Evolutionary conservation across 768 basidiomycete genomes (phyloP).

Genomic region (Mycena galericulata): DNA sequence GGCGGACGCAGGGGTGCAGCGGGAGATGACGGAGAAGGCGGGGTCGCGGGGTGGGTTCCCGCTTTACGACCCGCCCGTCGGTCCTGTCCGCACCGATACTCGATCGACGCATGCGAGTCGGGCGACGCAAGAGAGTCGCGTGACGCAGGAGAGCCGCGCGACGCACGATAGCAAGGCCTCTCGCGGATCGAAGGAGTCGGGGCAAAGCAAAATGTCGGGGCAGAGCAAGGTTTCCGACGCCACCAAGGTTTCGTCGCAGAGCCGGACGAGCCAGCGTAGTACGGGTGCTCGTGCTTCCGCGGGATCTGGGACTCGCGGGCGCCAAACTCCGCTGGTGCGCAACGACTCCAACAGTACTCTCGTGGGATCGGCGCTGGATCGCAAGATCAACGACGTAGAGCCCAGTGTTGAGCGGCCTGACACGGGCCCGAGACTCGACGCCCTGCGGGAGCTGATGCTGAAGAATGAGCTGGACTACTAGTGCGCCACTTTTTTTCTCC

Average conservation of each 20-base stretch:
- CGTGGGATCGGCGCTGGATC: constrained; percentile 78
- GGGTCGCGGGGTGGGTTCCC: constrained; percentile 45
- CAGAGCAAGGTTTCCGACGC: constrained; percentile 46
- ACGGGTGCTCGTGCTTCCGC: constrained; percentile 41
- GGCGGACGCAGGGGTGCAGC: constrained; percentile 43
- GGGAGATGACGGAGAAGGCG: constrained; percentile 44
- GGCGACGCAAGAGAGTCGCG: constrained; percentile 31
- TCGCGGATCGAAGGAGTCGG: constrained; percentile 38
- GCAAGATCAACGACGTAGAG: constrained; percentile 76
- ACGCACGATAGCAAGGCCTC: constrained; percentile 18
- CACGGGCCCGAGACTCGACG: constrained; percentile 69
- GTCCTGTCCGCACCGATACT: constrained; percentile 51
- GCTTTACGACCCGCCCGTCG: constrained; percentile 53
- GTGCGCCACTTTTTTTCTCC: constrained; percentile 56
- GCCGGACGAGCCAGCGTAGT: constrained; percentile 37
- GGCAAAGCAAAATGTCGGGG: constrained; percentile 35
- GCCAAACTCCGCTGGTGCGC: constrained; percentile 51
- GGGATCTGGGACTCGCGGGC: constrained; percentile 33
- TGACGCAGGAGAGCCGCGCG: constrained; percentile 29
- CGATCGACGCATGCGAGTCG: constrained; percentile 52
- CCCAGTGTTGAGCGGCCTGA: constrained; percentile 65
- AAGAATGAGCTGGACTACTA: constrained; percentile 82
- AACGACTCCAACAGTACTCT: constrained; percentile 78
- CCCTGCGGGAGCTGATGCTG: constrained; percentile 72
- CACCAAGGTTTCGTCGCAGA: constrained; percentile 46